Evolutionary conservation across 2,329 filamentous ascomycete genomes (phyloP).

Genomic region (Corinectria fuckeliana): DNA sequence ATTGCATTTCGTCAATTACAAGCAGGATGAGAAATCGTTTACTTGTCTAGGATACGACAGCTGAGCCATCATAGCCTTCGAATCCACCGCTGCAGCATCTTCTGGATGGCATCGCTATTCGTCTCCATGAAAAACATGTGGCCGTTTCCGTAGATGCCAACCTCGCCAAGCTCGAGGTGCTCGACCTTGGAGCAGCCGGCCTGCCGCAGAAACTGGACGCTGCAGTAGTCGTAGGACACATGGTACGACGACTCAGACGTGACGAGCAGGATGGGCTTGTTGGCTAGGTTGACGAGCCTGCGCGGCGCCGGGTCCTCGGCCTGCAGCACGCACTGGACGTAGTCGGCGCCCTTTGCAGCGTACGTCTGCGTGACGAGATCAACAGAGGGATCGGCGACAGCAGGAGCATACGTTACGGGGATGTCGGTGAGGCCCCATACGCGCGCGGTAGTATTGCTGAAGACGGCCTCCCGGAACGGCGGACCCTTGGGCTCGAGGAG

Average conservation of each 20-base stretch:
- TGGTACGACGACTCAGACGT: constrained; percentile 30
- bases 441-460: constrained; percentile 43
- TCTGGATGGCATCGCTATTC: constrained; percentile 30
- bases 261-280: constrained; percentile 33
- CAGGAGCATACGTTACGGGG: constrained; percentile 55
- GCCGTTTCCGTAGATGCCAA: constrained; percentile 30
- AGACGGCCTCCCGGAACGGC: constrained; percentile 52
- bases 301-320: constrained; percentile 21
- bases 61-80: not conserved
- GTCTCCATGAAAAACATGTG: constrained; percentile 38
- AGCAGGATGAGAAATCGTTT: not conserved
- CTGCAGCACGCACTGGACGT: constrained; percentile 27
- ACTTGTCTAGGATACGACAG: not conserved
- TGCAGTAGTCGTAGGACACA: constrained; percentile 31
- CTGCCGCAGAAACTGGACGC: constrained; percentile 27
- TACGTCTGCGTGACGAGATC: constrained; percentile 25
- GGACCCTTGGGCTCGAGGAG: constrained; percentile 55
- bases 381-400: constrained; percentile 28
- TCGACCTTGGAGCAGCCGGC: constrained; percentile 30
- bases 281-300: constrained; percentile 43
- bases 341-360: constrained; percentile 1
- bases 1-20: not conserved
- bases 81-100: constrained; percentile 25
- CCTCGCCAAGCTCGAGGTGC: constrained; percentile 27
- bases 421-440: constrained; percentile 56